Evolutionary conservation across 805 yeast genomes (phyloP), one percentile per base, ranked within the genome.

Genomic region (Schizosaccharomyces pombe): DNA sequence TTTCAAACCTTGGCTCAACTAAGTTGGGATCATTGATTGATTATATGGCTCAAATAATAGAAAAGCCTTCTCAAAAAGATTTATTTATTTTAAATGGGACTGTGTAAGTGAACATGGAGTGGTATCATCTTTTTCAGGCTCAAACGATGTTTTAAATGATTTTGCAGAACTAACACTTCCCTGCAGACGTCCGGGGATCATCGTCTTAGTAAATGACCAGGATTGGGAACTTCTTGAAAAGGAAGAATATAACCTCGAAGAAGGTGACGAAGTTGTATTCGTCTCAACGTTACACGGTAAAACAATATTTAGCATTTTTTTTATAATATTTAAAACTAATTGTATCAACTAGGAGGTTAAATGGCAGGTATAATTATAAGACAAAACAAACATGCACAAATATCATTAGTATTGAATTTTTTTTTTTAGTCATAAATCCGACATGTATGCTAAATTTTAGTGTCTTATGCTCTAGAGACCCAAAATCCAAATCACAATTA

Each of bases 151-250:
- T 9, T 9, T 9, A 14, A 32, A 32, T 32, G 37, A 32, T 32
- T 9, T 9, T 14, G 37, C 37, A 32, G 8, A 14, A 8, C 12
- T 32, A 32, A 8, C 14, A 14, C 8, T 14, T 9, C 14, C 12
- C 14, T 8, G 14, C 24, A 49, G 53, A 16, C 53, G 53, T 24
- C 53, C 53, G 16, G 53, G 53, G 12, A 32, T 49, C 22, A 30
- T 49, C 31, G 33, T 49, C 39, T 16, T 49, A n/a, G 39, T 49
- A n/a, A 49, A 49, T 30, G 53, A 49, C 22, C 39, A 30, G n/a
- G 53, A 49, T 14, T 49, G 53, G 53, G 53, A 49, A 14, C 53
- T 49, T 26, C 26, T 31, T 1, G 53, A 32, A 11, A 32, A 49
- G 33, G 39, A 31, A 24, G 53, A 49, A 2, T 49, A 49, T 32